Conservation (phyloP, 2,329 filamentous ascomycete species). For the Trichoderma afroharzianum region DNA sequence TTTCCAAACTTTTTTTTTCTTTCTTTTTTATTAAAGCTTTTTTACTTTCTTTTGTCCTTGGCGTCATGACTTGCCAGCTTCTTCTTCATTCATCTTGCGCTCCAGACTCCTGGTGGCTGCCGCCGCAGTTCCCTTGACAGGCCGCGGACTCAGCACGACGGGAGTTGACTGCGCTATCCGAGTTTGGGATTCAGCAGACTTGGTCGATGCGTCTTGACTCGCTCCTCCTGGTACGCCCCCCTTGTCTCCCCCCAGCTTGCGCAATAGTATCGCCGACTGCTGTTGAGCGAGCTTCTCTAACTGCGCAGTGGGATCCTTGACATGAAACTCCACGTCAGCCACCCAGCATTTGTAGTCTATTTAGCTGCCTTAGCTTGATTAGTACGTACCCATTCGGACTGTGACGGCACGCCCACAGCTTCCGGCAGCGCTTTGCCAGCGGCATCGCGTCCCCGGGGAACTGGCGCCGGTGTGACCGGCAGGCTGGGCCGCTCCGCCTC, state of each 20-base stretch:
- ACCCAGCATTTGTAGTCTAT: slow-evolving; percentile 53
- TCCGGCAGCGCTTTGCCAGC: slow-evolving; percentile 61
- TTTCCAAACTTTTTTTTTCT: background rate
- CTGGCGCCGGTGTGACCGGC: slow-evolving; percentile 83
- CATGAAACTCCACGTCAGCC: slow-evolving; percentile 48
- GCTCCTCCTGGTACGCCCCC: slow-evolving; percentile 26
- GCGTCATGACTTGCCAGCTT: background rate
- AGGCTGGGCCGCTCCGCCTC: slow-evolving; percentile 80
- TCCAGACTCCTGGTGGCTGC: slow-evolving; percentile 32
- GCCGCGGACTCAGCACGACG: slow-evolving; percentile 39
- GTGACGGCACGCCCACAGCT: slow-evolving; percentile 79
- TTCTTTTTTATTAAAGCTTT: background rate
- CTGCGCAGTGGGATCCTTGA: slow-evolving; percentile 66
- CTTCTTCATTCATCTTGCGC: slow-evolving; percentile 26
- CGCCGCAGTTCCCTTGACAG: slow-evolving; percentile 37
- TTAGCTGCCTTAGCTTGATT: slow-evolving; percentile 46
- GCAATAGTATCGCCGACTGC: slow-evolving; percentile 60
- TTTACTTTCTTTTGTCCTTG: background rate
- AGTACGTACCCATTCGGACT: slow-evolving; percentile 91
- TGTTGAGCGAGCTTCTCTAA: slow-evolving; percentile 66
- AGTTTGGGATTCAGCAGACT: slow-evolving; percentile 33
- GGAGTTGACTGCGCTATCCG: slow-evolving; percentile 27
- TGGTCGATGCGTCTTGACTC: slow-evolving; percentile 44
- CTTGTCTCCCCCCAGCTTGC: slow-evolving; percentile 44
- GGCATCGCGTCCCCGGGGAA: slow-evolving; percentile 57